These are phyloP conservation scores for Trichoderma breve DNA, from an alignment of 2,329 filamentous ascomycete genomes.

Conservation along the genomic window DNA sequence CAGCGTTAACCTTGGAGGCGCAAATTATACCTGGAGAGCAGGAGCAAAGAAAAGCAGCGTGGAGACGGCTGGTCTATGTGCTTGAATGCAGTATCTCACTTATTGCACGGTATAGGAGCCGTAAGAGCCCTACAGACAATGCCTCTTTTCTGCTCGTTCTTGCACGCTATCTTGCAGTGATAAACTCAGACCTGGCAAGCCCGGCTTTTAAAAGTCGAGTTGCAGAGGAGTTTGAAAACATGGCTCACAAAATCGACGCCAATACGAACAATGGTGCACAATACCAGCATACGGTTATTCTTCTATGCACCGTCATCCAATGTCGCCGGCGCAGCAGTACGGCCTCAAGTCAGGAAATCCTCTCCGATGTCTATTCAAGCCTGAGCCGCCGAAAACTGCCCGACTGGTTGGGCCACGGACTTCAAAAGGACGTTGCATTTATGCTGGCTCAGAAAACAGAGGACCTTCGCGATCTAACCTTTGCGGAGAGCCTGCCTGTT, in stretches of 20 bases:
- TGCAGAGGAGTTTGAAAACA: slow-evolving; percentile 25
- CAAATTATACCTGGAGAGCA: slow-evolving; percentile 4
- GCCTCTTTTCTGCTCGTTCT: slow-evolving; percentile 29
- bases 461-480: slow-evolving; percentile 52
- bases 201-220: slow-evolving; percentile 22
- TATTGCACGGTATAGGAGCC: slow-evolving; percentile 20
- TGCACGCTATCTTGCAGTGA: slow-evolving; percentile 30
- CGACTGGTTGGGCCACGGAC: slow-evolving; percentile 34
- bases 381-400: slow-evolving; percentile 38
- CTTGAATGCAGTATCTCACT: slow-evolving; percentile 29
- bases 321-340: slow-evolving; percentile 45
- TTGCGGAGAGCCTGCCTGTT: slow-evolving; percentile 46
- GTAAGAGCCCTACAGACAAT: slow-evolving; percentile 5
- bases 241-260: slow-evolving; percentile 21
- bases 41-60: slow-evolving; percentile 21
- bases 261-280: slow-evolving; percentile 22
- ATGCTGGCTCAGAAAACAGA: slow-evolving; percentile 51
- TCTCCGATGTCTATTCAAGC: slow-evolving; percentile 41
- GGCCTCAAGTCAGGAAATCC: slow-evolving; percentile 38
- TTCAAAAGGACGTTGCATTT: slow-evolving; percentile 50
- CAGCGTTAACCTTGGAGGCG: slow-evolving; percentile 24
- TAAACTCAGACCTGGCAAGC: slow-evolving; percentile 19
- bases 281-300: slow-evolving; percentile 34
- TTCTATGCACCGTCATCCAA: slow-evolving; percentile 47
- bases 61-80: slow-evolving; percentile 28